Evolutionary conservation across 2,329 filamentous ascomycete genomes (phyloP).

Genomic region (Botryosphaeria agaves): DNA sequence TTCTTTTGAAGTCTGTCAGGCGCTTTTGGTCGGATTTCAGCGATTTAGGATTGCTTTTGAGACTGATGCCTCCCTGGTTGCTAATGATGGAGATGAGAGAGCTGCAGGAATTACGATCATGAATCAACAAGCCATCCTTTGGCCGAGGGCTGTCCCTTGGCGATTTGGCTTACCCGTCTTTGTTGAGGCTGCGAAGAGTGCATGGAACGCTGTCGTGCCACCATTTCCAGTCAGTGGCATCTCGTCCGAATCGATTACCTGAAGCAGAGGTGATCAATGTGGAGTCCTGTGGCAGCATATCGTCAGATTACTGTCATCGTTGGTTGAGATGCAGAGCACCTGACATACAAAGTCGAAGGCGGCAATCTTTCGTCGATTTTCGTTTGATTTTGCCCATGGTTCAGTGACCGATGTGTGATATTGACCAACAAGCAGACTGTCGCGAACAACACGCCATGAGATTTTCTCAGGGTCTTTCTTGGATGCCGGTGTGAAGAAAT

Average conservation of each 20-base stretch:
- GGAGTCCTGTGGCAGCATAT: conserved; percentile 44
- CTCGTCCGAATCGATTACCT: conserved; percentile 58
- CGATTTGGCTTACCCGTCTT: conserved; percentile 50
- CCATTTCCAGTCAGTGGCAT: conserved; percentile 82
- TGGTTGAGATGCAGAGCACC: neutral
- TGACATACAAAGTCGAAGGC: conserved; percentile 47
- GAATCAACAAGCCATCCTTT: conserved; percentile 5
- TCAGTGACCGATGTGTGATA: conserved; percentile 35
- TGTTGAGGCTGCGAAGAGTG: conserved; percentile 48
- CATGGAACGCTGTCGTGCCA: conserved; percentile 59
- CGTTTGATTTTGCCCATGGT: conserved; percentile 5
- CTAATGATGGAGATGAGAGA: conserved; percentile 67
- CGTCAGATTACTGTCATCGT: neutral
- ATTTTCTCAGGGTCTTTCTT: conserved; percentile 67
- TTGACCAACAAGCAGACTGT: conserved; percentile 58
- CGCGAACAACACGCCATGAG: conserved; percentile 49
- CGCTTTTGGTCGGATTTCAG: conserved; percentile 51
- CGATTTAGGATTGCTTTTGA: conserved; percentile 56
- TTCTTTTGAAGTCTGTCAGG: conserved; percentile 66
- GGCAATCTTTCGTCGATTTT: conserved; percentile 41
- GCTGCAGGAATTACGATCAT: conserved; percentile 20
- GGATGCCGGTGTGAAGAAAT: conserved; percentile 76
- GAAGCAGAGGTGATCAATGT: conserved; percentile 70
- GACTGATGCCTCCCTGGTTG: conserved; percentile 71
- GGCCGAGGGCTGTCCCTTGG: neutral